Evolutionary conservation across 2,329 filamentous ascomycete genomes (phyloP).

Genomic region (Cercospora berteroae): DNA sequence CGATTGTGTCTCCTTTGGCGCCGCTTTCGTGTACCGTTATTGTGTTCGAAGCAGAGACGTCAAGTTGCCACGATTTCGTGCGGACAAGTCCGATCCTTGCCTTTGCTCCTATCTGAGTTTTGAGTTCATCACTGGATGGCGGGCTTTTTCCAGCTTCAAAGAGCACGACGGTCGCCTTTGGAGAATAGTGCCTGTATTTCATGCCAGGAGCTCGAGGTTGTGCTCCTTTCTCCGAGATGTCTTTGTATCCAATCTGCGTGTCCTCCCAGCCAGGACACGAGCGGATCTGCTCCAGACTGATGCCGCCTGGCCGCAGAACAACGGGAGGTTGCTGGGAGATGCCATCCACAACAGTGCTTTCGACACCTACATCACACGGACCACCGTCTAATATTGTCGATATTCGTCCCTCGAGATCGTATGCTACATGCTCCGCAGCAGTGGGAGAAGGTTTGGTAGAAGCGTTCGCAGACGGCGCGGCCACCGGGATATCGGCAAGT

Average conservation of each 20-base stretch:
- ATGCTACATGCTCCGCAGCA: conserved; percentile 79
- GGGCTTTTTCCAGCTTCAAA: conserved; percentile 61
- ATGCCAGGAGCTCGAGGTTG: conserved; percentile 85
- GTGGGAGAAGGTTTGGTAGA: conserved; percentile 92
- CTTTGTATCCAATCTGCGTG: conserved; percentile 74
- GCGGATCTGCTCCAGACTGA: conserved; percentile 77
- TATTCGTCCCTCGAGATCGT: conserved; percentile 80
- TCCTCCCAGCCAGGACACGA: conserved; percentile 76
- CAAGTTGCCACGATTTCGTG: conserved; percentile 38
- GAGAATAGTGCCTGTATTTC: conserved; percentile 99
- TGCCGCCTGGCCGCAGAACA: conserved; percentile 80
- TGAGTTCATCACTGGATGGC: conserved; percentile 33
- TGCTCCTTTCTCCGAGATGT: conserved; percentile 64
- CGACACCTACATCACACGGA: conserved; percentile 80
- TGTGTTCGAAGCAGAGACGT: conserved; percentile 18
- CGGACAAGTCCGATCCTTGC: conserved; percentile 43
- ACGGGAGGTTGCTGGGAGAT: conserved; percentile 70
- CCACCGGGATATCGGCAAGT: conserved; percentile 72
- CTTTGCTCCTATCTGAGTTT: conserved; percentile 28
- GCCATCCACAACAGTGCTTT: conserved; percentile 95
- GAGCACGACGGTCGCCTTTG: conserved; percentile 69
- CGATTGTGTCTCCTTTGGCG: not conserved
- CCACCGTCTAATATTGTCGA: conserved; percentile 88
- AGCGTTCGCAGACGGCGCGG: conserved; percentile 90
- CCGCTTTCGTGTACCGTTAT: not conserved